Percentiles rank a stretch among this genome's conserved stretches.
Evolutionary conservation across 768 basidiomycete genomes (phyloP).

Genomic region (Coprinopsis sp.): DNA sequence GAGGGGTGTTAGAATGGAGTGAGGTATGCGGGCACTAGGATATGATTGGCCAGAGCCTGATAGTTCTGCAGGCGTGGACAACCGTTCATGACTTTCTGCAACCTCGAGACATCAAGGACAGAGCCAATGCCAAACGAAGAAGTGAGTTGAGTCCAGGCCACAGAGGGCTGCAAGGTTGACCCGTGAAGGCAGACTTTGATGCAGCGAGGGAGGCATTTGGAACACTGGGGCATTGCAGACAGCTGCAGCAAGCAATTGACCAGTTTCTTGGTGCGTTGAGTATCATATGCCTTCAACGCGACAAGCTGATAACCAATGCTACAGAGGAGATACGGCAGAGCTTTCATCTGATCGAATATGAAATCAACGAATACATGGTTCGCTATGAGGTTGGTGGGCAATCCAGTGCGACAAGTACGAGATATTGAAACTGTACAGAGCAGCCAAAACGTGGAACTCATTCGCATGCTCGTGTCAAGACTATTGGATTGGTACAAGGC

Average conservation of each 20-base stretch:
- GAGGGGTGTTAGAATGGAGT: slow-evolving; percentile 62
- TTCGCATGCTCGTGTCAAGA: slow-evolving; percentile 52
- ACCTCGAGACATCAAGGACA: slow-evolving; percentile 45
- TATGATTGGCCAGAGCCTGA: slow-evolving; percentile 3
- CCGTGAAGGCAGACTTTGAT: slow-evolving; percentile 23
- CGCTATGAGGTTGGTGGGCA: slow-evolving; percentile 52
- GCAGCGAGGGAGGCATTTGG: slow-evolving; percentile 53
- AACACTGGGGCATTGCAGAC: slow-evolving; percentile 50
- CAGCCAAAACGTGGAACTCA: slow-evolving; percentile 40
- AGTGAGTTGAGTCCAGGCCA: not conserved
- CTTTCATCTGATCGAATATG: slow-evolving; percentile 54
- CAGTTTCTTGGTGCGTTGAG: slow-evolving; percentile 60
- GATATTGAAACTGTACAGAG: slow-evolving; percentile 27
- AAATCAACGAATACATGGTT: slow-evolving; percentile 53
- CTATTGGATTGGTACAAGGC: slow-evolving; percentile 68
- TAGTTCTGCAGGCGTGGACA: slow-evolving; percentile 50
- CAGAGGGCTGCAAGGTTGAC: not conserved
- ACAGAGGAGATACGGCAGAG: slow-evolving; percentile 61
- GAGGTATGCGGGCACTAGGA: slow-evolving; percentile 35
- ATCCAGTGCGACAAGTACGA: not conserved
- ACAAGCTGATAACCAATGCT: not conserved
- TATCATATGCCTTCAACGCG: not conserved
- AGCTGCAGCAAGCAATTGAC: slow-evolving; percentile 62
- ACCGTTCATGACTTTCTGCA: slow-evolving; percentile 49
- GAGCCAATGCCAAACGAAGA: slow-evolving; percentile 6